Evolutionary conservation across 2,329 filamentous ascomycete genomes (phyloP), one percentile per base, ranked within the genome.

Genomic region (Hyphodiscus sp.): DNA sequence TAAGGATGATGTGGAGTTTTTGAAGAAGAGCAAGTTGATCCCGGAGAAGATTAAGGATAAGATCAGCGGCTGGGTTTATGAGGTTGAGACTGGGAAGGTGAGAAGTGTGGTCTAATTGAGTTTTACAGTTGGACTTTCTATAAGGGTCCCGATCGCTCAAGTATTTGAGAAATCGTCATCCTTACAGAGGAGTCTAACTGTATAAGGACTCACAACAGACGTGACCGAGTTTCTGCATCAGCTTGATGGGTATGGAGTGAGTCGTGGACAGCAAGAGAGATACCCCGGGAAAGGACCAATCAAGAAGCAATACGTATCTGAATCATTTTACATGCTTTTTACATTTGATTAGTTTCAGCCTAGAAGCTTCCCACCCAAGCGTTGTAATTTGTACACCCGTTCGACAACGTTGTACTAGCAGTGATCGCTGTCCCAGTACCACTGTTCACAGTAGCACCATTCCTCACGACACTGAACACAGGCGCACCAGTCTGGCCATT

Each of bases 41-140:
- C 73, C 83, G 19, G 74, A 83, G 19, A 71, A 71, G 23, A 77
- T 88, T 2, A 70, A 71, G 0, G 75, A 87, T 2, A 70, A 71
- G 0, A 75, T 91, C 45, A 86, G 79, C 6, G 88, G 88, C 0
- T 92, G 87, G 80, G 71, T 91, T 1, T 91, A 91, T 70, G 83
- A 91, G 63, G 85, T 91, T 43, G 82, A 88, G 73, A 89, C 80
- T 1, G 88, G 87, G 0, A 83, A 75, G 68, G 76, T 78, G 47
- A 75, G 72, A 58, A 73, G 70, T 51, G 71, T 84, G 46, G 71
- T 73, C 43, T 78, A 58, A 60, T 18, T 44, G 18, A 42, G 18
- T 16, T 16, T 6, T 16, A 42, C 41, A 10, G 18, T 19, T 42
- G 41, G 4, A 42, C 15, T 26, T 26, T 26, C 23, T 26, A 8